Evolutionary conservation across 164 flowering plant genomes (phyloP).

Genomic region (Dillenia suffruticosa): DNA sequence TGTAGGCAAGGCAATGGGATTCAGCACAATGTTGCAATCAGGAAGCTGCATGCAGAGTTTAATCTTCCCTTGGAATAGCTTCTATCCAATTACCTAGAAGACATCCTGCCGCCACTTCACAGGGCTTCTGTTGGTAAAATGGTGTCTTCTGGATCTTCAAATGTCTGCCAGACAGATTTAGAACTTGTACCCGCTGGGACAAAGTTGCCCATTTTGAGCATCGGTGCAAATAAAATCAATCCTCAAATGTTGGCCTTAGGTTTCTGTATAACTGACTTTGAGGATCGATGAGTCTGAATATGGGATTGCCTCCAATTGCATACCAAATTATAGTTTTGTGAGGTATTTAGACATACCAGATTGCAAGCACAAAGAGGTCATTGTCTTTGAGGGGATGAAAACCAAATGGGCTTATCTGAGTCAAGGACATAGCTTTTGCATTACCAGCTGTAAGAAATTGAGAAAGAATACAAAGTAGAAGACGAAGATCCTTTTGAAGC

Average conservation of each 20-base stretch:
- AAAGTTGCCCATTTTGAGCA: slow-evolving; percentile 5
- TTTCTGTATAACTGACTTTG: too few species aligned
- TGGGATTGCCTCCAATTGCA: slow-evolving; percentile 11
- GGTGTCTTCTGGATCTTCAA: background rate
- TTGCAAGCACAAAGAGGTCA: slow-evolving; percentile 18
- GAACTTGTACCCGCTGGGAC: background rate
- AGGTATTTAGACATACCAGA: slow-evolving; percentile 29
- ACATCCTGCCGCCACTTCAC: background rate
- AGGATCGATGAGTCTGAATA: background rate
- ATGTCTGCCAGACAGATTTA: slow-evolving; percentile 4
- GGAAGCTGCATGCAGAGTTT: too few species aligned
- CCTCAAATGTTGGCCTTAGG: too few species aligned
- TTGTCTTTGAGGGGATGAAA: slow-evolving; percentile 10
- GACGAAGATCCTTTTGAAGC: too few species aligned
- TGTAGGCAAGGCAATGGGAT: too few species aligned
- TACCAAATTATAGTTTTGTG: slow-evolving; percentile 30
- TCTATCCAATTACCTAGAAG: background rate
- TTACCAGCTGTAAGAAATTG: slow-evolving; percentile 9
- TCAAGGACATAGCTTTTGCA: slow-evolving; percentile 17
- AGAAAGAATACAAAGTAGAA: too few species aligned
- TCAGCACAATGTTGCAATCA: too few species aligned
- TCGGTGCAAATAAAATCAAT: background rate
- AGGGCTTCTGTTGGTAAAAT: slow-evolving; percentile 1
- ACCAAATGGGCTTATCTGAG: slow-evolving; percentile 34
- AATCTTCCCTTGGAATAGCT: too few species aligned